phyloP scores from a whole-genome alignment of 352 stramenopile species.

The Plasmopara muralis region DNA sequence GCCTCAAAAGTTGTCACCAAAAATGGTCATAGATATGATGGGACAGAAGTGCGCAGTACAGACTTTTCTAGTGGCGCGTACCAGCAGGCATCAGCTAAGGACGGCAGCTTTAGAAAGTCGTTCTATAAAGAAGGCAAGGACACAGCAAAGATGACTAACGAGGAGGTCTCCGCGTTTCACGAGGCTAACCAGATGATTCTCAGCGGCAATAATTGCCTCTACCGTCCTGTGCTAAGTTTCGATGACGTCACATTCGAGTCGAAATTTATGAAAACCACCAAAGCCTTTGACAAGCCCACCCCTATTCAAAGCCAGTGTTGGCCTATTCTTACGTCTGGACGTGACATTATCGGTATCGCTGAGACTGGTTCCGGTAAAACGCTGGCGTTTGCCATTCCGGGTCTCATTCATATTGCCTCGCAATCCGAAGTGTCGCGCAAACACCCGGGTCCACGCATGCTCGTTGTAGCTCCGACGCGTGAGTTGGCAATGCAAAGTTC shows the following conservation, averaged over 20 bases:
- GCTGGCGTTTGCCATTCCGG: conserved; percentile 93
- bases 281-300: conserved; percentile 89
- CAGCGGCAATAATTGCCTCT: conserved; percentile 81
- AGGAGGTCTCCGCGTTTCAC: conserved; percentile 83
- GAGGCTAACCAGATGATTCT: conserved; percentile 79
- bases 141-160: conserved; percentile 68
- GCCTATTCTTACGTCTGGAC: conserved; percentile 81
- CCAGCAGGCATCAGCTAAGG: conserved; percentile 54
- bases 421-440: conserved; percentile 51
- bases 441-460: conserved; percentile 78
- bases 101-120: conserved; percentile 76
- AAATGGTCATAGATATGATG: conserved; percentile 42
- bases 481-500: conserved; percentile 93
- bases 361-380: conserved; percentile 96
- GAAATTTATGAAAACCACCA: conserved; percentile 84
- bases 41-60: conserved; percentile 11
- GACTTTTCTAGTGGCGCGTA: conserved; percentile 71
- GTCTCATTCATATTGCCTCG: conserved; percentile 80
- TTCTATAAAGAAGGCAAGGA: conserved; percentile 78
- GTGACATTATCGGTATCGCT: conserved; percentile 89
- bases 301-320: conserved; percentile 98
- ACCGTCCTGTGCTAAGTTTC: conserved; percentile 75
- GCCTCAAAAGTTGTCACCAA: conserved; percentile 23
- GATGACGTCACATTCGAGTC: conserved; percentile 64
- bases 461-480: conserved; percentile 91